Evolutionary conservation across 2,329 filamentous ascomycete genomes (phyloP), one percentile per base, ranked within the genome.

Genomic region (Dactylellina leptospora): DNA sequence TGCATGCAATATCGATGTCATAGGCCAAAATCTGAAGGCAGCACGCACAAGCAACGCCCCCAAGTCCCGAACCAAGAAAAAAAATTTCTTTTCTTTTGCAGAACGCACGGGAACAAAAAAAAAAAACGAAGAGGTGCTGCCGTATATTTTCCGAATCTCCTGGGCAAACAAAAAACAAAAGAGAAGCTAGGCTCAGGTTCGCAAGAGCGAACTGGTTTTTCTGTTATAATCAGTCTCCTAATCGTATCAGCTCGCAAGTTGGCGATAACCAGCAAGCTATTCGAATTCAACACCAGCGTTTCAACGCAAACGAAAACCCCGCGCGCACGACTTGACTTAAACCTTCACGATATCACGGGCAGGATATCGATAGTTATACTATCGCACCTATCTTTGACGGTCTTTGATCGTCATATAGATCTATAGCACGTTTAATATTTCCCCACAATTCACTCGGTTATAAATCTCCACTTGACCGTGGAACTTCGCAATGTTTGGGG

Each of bases 401-500:
- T 45, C 16, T 45, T 45, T 45, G 40, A 45, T 45, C n/a, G 40
- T 18, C 40, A 45, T 45, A 45, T 45, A 45, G 40, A 18, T 18
- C 20, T 53, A 53, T 53, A 53, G 22, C 10, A 22, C 3, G 11
- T 11, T 6, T 20, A 27, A 20, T 51, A 51, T 51, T 40, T 33
- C 27, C 27, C 47, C 27, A 33, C 47, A 30, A 10, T 20, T 27
- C 13, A 20, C 13, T 38, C 48, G 30, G 30, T 23, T 53, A 53
- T 38, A 33, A 51, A 11, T 30, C 30, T 40, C 38, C 48, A 40
- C 48, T 51, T 38, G 23, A 58, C 51, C 51, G 53, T 45, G 33
- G 47, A 38, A 53, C 16, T 36, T 28, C 53, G 53, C 51, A 64
- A 72, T 72, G 68, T 72, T 72, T 40, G 68, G 68, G 36, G 45